Evolutionary conservation across 495 filamentous ascomycete genomes (phyloP), one percentile per base, ranked within the genome.

Genomic region (Lineolata rhizophorae): DNA sequence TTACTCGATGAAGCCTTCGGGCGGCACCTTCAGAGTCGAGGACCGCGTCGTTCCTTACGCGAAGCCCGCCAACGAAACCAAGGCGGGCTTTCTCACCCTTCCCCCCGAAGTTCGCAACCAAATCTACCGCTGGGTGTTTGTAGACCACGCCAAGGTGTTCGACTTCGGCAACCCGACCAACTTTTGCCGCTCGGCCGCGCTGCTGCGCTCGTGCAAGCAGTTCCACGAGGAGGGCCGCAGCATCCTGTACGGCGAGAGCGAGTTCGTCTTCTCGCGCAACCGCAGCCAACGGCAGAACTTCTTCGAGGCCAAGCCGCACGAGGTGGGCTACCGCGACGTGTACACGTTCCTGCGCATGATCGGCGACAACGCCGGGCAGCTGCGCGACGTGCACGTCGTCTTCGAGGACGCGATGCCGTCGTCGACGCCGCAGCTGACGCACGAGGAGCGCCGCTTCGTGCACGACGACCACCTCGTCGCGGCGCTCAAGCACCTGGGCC

Each of bases 61-160:
- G 16, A 9, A 25, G 17, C 9, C 9, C 6, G 3, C 16, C 5
- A n/a, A 25, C 17, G 4, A 15, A 20, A 6, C n/a, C 22, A 44
- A 34, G 25, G 36, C 12, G 11, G 50, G 52, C 3, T 54, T 55
- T 35, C 39, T 46, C 20, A 36, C 45, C 30, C 40, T 57, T 3
- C 51, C 54, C 1, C 27, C 42, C 2, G 55, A 58, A 32, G 34
- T 58, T 10, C 52, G 55, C 4, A 49, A 56, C 29, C 39, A 46
- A 11, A 37, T 57, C 12, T 58, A 58, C 35, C 25, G 29, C 6
- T 29, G 33, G 16, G 28, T 53, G 6, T 51, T 57, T 28, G 39
- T 44, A 10, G 8, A 30, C 8, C 6, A 18, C 6, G 13, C 38
- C 4, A 13, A 26, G 3, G 32, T 31, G 8, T 27, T 55, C 19